These are phyloP conservation scores for Hevea brasiliensis DNA, from an alignment of 345 rosid species.

Conservation along the genomic window DNA sequence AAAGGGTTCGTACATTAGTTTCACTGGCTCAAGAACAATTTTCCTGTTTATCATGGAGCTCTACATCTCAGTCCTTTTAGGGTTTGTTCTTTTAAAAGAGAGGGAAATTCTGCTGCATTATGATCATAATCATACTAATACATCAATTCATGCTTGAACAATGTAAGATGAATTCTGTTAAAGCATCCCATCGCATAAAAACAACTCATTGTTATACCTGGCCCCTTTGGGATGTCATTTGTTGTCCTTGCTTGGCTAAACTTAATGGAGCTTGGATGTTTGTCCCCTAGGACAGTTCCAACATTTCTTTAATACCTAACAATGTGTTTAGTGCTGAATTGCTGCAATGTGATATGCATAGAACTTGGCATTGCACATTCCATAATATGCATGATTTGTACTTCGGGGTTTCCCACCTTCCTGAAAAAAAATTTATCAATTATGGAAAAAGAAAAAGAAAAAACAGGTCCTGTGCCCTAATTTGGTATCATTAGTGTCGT, in stretches of 20 bases:
- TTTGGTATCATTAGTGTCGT: not conserved
- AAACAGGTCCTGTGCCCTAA: not conserved
- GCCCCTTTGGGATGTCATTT: not conserved
- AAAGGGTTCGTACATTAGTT: conserved; percentile 55
- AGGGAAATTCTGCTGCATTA: not conserved
- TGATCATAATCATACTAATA: not conserved
- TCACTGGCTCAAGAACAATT: conserved; percentile 5
- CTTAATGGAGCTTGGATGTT: not conserved
- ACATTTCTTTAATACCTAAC: not conserved
- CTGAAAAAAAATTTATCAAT: not conserved
- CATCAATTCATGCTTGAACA: not conserved
- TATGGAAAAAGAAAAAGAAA: not conserved
- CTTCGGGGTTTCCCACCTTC: not conserved
- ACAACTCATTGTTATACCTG: not conserved
- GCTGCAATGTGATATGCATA: not conserved
- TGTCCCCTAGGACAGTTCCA: not conserved
- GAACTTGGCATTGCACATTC: no score
- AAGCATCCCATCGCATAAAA: not conserved
- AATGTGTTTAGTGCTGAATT: not conserved
- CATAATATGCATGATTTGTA: not conserved
- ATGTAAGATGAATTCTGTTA: not conserved
- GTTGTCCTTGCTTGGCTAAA: not conserved
- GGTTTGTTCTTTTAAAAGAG: not conserved
- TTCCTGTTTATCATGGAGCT: not conserved
- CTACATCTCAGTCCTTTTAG: not conserved